These are phyloP conservation scores for Beauveria sp. DNA, from an alignment of 2,329 filamentous ascomycete species.

Conservation along the genomic window DNA sequence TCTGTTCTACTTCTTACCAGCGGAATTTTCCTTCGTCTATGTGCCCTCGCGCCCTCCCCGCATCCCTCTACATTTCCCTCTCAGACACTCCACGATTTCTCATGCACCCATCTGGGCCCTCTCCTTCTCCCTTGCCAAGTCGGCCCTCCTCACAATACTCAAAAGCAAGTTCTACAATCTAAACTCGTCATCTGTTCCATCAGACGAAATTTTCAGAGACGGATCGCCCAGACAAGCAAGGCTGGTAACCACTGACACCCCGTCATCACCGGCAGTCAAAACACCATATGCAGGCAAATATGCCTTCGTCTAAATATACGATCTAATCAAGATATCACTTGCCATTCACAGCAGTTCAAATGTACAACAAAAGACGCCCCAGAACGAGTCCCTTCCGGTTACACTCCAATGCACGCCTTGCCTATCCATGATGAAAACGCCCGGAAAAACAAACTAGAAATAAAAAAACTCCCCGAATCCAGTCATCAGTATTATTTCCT, in stretches of 20 bases:
- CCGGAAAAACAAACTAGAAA: not conserved
- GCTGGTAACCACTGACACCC: not conserved
- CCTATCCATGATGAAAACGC: not conserved
- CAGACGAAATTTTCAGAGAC: not conserved
- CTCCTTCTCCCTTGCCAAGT: not conserved
- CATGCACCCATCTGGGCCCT: not conserved
- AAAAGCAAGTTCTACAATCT: not conserved
- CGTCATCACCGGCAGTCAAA: not conserved
- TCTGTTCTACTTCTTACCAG: too few species aligned
- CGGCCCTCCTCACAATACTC: not conserved
- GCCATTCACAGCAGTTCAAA: not conserved
- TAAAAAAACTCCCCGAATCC: not conserved
- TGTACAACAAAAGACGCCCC: not conserved
- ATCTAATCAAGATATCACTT: not conserved
- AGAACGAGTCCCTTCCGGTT: not conserved
- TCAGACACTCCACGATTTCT: not conserved
- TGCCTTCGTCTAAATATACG: slow-evolving; percentile 4
- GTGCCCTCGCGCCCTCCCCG: not conserved
- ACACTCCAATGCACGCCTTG: not conserved
- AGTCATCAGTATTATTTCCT: not conserved
- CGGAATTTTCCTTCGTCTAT: too few species aligned
- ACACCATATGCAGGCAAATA: not conserved
- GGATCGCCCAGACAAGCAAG: not conserved
- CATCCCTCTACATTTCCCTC: not conserved
- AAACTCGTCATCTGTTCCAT: not conserved